A percentile compares a stretch with the other conserved stretches of the same genome.
Evolutionary conservation across 2,329 filamentous ascomycete genomes (phyloP).

Genomic region (Simplicillium sp.): DNA sequence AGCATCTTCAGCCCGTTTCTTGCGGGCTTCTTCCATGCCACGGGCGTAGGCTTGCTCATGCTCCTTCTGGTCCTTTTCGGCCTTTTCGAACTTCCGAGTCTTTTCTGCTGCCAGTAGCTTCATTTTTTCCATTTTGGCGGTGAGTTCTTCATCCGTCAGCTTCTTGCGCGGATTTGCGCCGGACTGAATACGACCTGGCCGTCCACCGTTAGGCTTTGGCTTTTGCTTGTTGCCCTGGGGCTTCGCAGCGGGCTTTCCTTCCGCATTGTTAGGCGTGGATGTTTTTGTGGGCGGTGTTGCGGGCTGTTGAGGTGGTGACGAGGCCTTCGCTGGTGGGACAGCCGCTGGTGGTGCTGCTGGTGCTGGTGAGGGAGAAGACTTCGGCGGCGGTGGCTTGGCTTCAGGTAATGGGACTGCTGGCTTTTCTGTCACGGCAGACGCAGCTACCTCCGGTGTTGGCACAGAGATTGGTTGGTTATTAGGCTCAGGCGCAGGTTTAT

Average conservation of each 20-base stretch:
- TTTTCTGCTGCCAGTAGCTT: conserved; percentile 49
- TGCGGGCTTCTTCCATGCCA: conserved; percentile 45
- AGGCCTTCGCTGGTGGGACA: neutral
- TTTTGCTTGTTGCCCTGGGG: conserved; percentile 12
- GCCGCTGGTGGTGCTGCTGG: neutral
- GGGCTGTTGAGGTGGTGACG: neutral
- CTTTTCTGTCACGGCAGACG: neutral
- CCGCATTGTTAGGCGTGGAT: conserved; percentile 1
- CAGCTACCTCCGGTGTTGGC: neutral
- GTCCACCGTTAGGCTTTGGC: conserved; percentile 18
- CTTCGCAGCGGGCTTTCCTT: conserved; percentile 14
- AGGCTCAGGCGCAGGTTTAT: conserved; percentile 14
- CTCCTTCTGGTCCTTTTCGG: conserved; percentile 45
- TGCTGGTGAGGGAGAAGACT: conserved; percentile 1
- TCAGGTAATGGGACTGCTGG: conserved; percentile 1
- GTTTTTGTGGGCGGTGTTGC: conserved; percentile 1
- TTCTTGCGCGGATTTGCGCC: conserved; percentile 51
- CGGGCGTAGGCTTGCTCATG: conserved; percentile 45
- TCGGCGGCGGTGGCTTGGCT: conserved; percentile 2
- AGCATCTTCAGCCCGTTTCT: conserved; percentile 40
- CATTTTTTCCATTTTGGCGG: conserved; percentile 52
- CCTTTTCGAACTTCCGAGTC: conserved; percentile 48
- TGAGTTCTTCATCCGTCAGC: conserved; percentile 48
- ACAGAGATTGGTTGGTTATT: no score
- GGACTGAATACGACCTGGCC: conserved; percentile 36